A percentile compares a stretch with the other conserved stretches of the same genome.
Conservation (phyloP, 1,284 basidiomycete genomes). For the Austroboletus niveus region DNA sequence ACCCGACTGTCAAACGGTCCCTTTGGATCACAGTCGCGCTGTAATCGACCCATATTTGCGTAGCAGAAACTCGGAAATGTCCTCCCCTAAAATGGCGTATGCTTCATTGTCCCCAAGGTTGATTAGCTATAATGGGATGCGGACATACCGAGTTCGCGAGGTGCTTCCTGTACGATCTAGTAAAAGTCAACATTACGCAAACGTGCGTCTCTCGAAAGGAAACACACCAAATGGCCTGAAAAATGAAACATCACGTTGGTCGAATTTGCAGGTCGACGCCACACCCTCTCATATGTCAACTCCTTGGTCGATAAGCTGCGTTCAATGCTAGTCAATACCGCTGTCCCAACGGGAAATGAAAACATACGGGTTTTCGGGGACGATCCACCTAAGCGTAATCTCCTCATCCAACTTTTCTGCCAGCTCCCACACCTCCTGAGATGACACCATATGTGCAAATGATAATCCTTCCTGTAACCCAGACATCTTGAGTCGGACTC, state of each 20-base stretch:
- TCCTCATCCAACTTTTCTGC: slow-evolving; percentile 43
- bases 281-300: slow-evolving; percentile 46
- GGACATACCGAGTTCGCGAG: slow-evolving; percentile 39
- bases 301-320: slow-evolving; percentile 39
- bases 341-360: neutral
- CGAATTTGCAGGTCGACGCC: slow-evolving; percentile 58
- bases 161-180: slow-evolving; percentile 47
- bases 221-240: slow-evolving; percentile 59
- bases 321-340: neutral
- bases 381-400: slow-evolving; percentile 54
- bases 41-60: slow-evolving; percentile 1
- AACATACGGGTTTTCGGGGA: slow-evolving; percentile 49
- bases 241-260: slow-evolving; percentile 52
- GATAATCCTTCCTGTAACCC: slow-evolving; percentile 56
- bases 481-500: slow-evolving; percentile 60
- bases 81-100: slow-evolving; percentile 13
- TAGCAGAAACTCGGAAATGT: slow-evolving; percentile 27
- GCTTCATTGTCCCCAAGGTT: too few species aligned
- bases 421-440: slow-evolving; percentile 47
- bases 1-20: too few species aligned
- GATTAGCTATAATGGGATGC: neutral
- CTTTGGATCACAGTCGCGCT: too few species aligned
- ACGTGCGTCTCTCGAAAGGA: neutral
- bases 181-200: slow-evolving; percentile 1
- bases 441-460: slow-evolving; percentile 45